Base-by-base conservation (phyloP, 768 basidiomycete species). In the Hortiboletus campestris region DNA sequence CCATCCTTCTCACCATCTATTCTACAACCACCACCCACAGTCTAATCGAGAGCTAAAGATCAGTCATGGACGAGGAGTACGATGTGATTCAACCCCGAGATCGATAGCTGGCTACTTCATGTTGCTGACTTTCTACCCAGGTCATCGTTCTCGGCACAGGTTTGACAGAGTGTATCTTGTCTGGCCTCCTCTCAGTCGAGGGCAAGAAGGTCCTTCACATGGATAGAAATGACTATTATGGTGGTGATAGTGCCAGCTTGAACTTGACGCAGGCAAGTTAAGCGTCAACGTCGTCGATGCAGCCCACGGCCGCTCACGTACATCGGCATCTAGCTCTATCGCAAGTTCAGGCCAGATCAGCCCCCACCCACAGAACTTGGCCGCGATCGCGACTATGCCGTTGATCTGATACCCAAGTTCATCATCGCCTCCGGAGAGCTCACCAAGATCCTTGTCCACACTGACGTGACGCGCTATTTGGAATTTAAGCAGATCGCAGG, bases 401-500 rank as follows among this genome's bases (percentile, higher is more conserved):
- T 98, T 62, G 97, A 98, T 79, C 86, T 98, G 61, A 89, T 98
- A 67, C 95, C 97, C 70, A 98, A 99, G 76, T 99, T 99, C 79
- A 98, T 98, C 79, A 94, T 98, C 65, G 89, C 97, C 29, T 94
- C 92, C 12, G 97, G 97, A 52, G 95, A 98, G 74, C 87, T 99
- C 68, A 97, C 95, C 50, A 89, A 88, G 75, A 98, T 99, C 74
- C 88, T 99, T 60, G 94, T 99, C 40, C 95, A 98, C 78, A 98
- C 97, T 61, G 94, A 99, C 70, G 97, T 99, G 58, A 95, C 91
- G 40, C 88, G 94, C 58, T 99, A 99, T 75, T 88, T 99, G 67
- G 97, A 98, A 71, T 99, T 99, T 82, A 99, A 98, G 80, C 96
- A 98, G 77, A 98, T 99, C 74, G 94, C 97, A 0, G 97, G 96